Evolutionary conservation across 106 monocot genomes (phyloP).

Genomic region (Dendrobium nobile): DNA sequence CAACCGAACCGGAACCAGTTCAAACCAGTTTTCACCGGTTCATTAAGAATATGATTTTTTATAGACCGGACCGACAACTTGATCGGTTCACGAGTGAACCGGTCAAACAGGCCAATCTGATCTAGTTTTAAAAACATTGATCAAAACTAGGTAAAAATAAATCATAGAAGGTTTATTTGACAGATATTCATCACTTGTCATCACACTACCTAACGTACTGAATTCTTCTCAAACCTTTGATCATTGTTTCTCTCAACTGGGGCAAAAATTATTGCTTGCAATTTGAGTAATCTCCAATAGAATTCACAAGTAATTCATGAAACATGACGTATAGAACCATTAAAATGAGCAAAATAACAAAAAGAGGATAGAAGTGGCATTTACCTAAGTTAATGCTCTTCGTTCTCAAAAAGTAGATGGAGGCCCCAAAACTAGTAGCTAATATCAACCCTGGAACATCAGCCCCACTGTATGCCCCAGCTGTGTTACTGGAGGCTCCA

Average conservation of each 20-base stretch:
- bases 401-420: constrained; percentile 86
- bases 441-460: constrained; percentile 89
- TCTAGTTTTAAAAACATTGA: background rate
- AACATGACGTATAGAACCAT: background rate
- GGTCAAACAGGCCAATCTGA: no score
- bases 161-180: background rate
- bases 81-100: no score
- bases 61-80: no score
- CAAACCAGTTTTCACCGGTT: no score
- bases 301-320: background rate
- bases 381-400: constrained; percentile 73
- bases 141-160: background rate
- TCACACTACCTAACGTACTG: background rate
- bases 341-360: background rate
- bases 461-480: constrained; percentile 51
- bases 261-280: background rate
- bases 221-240: background rate
- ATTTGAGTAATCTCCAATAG: background rate
- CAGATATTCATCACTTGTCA: background rate
- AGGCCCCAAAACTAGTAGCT: constrained; percentile 86
- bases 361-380: background rate
- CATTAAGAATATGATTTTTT: no score
- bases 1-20: no score
- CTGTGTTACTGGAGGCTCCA: constrained; percentile 50
- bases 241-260: background rate